Evolutionary conservation across 2,329 filamentous ascomycete species (phyloP).

Genomic region (Alternaria solani): DNA sequence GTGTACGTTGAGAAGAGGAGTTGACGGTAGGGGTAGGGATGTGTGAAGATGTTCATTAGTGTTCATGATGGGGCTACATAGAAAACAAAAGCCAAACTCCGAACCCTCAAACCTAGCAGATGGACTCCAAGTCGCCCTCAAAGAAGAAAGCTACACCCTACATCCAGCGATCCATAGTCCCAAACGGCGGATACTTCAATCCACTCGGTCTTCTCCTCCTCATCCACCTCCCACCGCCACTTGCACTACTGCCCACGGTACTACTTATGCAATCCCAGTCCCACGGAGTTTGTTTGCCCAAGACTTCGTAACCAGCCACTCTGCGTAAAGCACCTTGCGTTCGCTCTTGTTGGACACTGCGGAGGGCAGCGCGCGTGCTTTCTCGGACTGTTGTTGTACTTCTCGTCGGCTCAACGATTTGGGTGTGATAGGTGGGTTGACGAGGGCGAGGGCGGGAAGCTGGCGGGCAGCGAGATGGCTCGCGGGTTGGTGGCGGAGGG

Average conservation of each 20-base stretch:
- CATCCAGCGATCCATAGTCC: conserved; percentile 35
- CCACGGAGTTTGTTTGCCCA: conserved; percentile 43
- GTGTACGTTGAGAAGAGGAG: conserved; percentile 1
- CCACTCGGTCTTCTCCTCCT: conserved; percentile 17
- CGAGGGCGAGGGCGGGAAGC: conserved; percentile 14
- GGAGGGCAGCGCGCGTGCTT: conserved; percentile 37
- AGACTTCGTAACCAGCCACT: conserved; percentile 44
- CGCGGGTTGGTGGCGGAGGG: conserved; percentile 27
- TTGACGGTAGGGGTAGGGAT: not conserved
- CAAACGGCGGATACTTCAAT: conserved; percentile 41
- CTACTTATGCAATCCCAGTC: conserved; percentile 48
- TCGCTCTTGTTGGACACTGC: conserved; percentile 23
- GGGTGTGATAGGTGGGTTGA: conserved; percentile 42
- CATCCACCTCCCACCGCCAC: conserved; percentile 14
- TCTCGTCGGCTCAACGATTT: conserved; percentile 30
- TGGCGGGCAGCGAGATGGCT: conserved; percentile 14
- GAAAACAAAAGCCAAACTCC: not conserved
- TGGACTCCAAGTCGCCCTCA: not conserved
- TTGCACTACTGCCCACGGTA: conserved; percentile 26
- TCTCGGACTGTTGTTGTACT: conserved; percentile 31
- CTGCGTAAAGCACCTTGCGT: conserved; percentile 29
- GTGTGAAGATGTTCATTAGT: not conserved
- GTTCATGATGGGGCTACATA: not conserved
- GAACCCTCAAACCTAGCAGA: not conserved
- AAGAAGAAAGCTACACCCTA: not conserved